These are phyloP conservation scores for Coniosporium apollinis DNA, from an alignment of 495 filamentous ascomycete species.

Conservation along the genomic window DNA sequence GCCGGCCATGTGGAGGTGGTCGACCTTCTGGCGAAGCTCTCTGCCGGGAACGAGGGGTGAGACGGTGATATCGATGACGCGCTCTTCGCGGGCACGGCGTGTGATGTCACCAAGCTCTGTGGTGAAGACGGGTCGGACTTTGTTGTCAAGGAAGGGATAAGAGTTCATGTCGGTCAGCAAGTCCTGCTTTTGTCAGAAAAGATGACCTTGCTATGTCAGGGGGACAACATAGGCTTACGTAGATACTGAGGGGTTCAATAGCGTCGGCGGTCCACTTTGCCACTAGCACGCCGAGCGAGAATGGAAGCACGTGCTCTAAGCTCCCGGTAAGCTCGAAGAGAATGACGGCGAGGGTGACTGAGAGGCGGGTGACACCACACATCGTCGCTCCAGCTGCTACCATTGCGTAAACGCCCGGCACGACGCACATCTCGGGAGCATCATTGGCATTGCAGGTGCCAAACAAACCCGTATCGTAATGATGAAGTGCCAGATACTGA, in stretches of 20 bases:
- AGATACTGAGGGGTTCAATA: conserved; percentile 86
- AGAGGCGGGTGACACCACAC: conserved; percentile 91
- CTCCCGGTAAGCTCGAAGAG: conserved; percentile 91
- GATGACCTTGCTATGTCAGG: neutral
- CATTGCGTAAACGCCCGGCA: conserved; percentile 87
- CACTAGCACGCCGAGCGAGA: conserved; percentile 80
- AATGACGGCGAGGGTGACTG: conserved; percentile 88
- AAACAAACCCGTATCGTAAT: conserved; percentile 56
- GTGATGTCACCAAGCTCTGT: conserved; percentile 74
- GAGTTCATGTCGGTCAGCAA: conserved; percentile 92
- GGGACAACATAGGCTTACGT: conserved; percentile 33
- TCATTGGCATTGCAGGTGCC: conserved; percentile 49
- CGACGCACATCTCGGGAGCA: conserved; percentile 70
- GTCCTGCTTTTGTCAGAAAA: conserved; percentile 33
- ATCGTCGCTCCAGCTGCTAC: conserved; percentile 93
- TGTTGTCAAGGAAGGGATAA: conserved; percentile 91
- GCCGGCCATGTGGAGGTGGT: conserved; percentile 64
- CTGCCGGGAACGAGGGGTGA: conserved; percentile 61
- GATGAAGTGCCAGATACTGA: conserved; percentile 63
- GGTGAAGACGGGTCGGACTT: conserved; percentile 76
- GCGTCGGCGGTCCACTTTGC: conserved; percentile 98
- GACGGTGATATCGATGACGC: conserved; percentile 73
- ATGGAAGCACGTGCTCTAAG: conserved; percentile 85
- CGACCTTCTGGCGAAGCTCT: conserved; percentile 61
- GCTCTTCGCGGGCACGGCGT: conserved; percentile 48